Conservation (phyloP, 148 eudicot genomes). For the Camellia japonica region DNA sequence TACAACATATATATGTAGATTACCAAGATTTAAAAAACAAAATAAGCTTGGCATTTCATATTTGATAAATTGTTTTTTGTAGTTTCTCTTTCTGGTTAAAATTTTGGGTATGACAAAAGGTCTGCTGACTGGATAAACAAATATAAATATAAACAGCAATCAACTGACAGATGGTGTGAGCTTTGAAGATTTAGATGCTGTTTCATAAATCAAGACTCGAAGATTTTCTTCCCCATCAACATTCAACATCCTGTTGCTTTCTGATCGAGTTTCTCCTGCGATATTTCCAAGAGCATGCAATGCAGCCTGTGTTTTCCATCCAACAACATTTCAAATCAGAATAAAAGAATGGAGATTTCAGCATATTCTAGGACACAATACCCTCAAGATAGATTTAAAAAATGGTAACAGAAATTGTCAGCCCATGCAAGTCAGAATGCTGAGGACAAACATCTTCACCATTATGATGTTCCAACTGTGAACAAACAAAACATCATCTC, state of each 20-base stretch:
- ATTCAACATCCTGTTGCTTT: conserved; percentile 42
- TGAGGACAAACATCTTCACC: background rate
- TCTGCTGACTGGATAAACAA: background rate
- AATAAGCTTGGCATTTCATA: conserved; percentile 12
- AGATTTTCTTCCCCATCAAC: conserved; percentile 66
- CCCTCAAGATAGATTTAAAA: background rate
- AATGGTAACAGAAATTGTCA: conserved; percentile 8
- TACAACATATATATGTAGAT: background rate
- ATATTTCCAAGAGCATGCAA: conserved; percentile 84
- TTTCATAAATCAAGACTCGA: conserved; percentile 59
- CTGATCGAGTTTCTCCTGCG: conserved; percentile 66
- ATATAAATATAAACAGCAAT: conserved; percentile 2
- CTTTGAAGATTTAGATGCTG: conserved; percentile 71
- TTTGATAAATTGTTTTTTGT: background rate
- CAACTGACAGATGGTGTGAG: conserved; percentile 73
- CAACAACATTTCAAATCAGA: conserved; percentile 9
- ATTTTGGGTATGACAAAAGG: background rate
- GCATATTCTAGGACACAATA: background rate
- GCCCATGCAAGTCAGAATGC: background rate
- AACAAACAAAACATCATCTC: no score
- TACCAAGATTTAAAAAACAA: background rate
- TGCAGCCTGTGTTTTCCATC: conserved; percentile 58
- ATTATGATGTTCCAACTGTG: no score
- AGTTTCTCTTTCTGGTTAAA: background rate
- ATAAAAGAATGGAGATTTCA: background rate